A percentile compares a stretch with the other conserved stretches of the same genome.
Conservation (phyloP, 1,284 basidiomycete species). For the Cryptococcus sp. region DNA sequence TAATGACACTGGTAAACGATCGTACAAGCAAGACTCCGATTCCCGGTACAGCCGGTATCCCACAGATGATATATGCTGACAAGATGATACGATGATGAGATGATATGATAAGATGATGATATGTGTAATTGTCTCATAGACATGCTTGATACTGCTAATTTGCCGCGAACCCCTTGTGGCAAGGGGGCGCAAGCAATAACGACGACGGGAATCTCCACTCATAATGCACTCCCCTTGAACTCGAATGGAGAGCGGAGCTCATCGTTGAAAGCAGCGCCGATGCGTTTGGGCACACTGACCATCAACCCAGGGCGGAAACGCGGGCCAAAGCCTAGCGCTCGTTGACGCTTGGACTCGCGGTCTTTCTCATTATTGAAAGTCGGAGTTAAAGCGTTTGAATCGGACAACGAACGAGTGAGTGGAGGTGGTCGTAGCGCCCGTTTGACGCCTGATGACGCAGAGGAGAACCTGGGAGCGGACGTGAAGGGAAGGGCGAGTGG, state of each 20-base stretch:
- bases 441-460: constrained; percentile 6
- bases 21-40: not conserved
- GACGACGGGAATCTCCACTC: not conserved
- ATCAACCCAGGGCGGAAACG: constrained; percentile 13
- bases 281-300: constrained; percentile 18
- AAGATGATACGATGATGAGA: not conserved
- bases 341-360: not conserved
- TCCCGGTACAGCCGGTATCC: not conserved
- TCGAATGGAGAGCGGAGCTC: constrained; percentile 24
- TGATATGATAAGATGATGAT: not conserved
- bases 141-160: not conserved
- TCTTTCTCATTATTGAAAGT: not conserved
- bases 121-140: not conserved
- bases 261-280: constrained; percentile 5
- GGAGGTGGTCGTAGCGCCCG: constrained; percentile 2
- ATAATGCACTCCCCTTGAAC: constrained; percentile 14
- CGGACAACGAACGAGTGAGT: not conserved
- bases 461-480: constrained; percentile 1
- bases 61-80: not conserved
- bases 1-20: not conserved
- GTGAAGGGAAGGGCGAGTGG: constrained; percentile 15
- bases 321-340: not conserved
- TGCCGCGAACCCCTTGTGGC: not conserved
- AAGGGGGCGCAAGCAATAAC: not conserved
- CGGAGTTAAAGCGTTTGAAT: not conserved